A percentile compares a stretch with the other conserved stretches of the same genome.
Conservation (phyloP, 495 filamentous ascomycete genomes). For the Hypomontagnella monticulosa region DNA sequence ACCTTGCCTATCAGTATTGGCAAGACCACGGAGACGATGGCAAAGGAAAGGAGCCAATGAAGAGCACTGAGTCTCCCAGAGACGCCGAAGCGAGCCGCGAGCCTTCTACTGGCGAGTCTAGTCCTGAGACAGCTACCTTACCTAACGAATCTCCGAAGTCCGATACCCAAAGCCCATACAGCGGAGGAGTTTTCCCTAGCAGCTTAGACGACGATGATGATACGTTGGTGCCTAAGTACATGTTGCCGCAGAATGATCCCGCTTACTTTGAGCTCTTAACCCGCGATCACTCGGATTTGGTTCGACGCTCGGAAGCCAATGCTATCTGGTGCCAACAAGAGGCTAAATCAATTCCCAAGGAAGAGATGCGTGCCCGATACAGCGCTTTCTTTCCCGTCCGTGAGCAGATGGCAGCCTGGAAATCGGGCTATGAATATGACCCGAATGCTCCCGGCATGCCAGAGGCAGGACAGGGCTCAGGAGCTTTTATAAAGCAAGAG, state of each 20-base stretch:
- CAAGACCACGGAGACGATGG: too few species aligned
- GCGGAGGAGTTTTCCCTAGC: too few species aligned
- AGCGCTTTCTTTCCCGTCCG: conserved; percentile 1
- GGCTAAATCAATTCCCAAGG: not conserved
- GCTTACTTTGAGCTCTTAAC: conserved; percentile 6
- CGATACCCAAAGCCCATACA: too few species aligned
- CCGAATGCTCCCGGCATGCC: not conserved
- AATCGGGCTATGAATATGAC: not conserved
- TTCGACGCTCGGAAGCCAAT: not conserved
- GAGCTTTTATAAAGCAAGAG: too few species aligned
- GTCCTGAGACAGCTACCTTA: too few species aligned
- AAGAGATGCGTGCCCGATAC: conserved; percentile 14
- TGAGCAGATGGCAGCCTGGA: not conserved
- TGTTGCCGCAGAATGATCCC: conserved; percentile 15
- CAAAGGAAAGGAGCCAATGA: too few species aligned
- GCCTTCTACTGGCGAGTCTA: too few species aligned
- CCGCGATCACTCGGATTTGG: conserved; percentile 7
- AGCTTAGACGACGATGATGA: not conserved
- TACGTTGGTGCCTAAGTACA: conserved; percentile 1
- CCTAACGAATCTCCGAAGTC: too few species aligned
- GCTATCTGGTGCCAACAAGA: not conserved
- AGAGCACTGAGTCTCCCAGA: too few species aligned
- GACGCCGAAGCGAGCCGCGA: too few species aligned
- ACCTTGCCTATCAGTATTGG: too few species aligned
- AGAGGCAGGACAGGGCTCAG: too few species aligned